These are phyloP conservation scores for Hypericum perforatum DNA, from an alignment of 345 rosid species.

Conservation along the genomic window DNA sequence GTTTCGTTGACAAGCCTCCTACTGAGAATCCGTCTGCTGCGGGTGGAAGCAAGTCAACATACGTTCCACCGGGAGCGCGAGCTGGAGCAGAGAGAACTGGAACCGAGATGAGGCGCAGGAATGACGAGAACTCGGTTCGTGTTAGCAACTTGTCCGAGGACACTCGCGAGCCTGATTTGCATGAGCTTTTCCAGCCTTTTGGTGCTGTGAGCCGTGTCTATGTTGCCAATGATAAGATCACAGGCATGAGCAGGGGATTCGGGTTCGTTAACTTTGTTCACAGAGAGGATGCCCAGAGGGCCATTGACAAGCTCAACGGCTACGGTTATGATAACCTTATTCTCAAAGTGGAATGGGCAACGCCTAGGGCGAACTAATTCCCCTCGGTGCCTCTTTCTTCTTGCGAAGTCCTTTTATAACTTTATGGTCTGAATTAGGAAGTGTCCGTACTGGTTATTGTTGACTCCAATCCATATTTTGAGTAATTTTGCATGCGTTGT, in stretches of 20 bases:
- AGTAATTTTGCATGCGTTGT: no score
- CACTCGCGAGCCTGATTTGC: slow-evolving; percentile 74
- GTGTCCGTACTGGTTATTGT: no score
- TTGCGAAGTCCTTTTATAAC: no score
- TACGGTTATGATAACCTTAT: slow-evolving; percentile 93
- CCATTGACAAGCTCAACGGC: slow-evolving; percentile 78
- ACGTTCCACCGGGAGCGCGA: slow-evolving; percentile 76
- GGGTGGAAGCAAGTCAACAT: slow-evolving; percentile 43
- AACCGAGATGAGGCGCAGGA: slow-evolving; percentile 83
- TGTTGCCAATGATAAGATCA: slow-evolving; percentile 84
- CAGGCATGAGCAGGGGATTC: slow-evolving; percentile 80
- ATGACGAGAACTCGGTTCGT: slow-evolving; percentile 84
- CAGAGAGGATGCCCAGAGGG: slow-evolving; percentile 82
- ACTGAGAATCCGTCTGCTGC: slow-evolving; percentile 37
- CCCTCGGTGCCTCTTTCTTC: no score
- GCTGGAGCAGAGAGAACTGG: slow-evolving; percentile 52
- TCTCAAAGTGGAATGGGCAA: slow-evolving; percentile 90
- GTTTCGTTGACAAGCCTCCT: slow-evolving; percentile 51
- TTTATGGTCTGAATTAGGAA: no score
- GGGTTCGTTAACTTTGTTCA: slow-evolving; percentile 81
- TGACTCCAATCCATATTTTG: no score
- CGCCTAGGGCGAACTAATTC: slow-evolving; percentile 57
- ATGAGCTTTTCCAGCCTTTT: slow-evolving; percentile 73
- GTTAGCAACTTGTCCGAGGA: slow-evolving; percentile 84
- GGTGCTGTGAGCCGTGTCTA: slow-evolving; percentile 74